Base-by-base conservation (phyloP, 495 filamentous ascomycete genomes). In the Glonium stellatum region DNA sequence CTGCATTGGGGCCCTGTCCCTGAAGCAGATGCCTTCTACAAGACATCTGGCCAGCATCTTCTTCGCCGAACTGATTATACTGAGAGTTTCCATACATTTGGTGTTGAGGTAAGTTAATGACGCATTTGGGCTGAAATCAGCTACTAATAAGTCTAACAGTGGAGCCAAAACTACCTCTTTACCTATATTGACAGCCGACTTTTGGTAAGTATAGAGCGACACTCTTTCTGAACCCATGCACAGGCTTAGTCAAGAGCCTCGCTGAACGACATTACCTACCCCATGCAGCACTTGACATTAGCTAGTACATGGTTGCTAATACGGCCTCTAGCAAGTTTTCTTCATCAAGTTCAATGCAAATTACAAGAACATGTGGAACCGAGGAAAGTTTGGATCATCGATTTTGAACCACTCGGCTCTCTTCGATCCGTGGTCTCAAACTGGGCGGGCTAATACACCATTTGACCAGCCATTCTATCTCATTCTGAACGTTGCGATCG, bases 81-180 rank as follows among this genome's bases (percentile, higher is more conserved):
- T 13, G 18, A 65, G 21, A 41, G 22, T 13, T 70, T 67, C 41
- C 68, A 70, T 35, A 65, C 66, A 3, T 70, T 63, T 36, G 68
- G 68, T 12, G 35, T 67, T 1, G 60, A 67, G 55, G 61, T 63
- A 55, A 21, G 4, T 1, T 19, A 31, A 19, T 31, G 18, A 50
- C 18, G 23, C 10, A 11, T 5, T 5, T n/a, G 25, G 44, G 18
- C 46, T 12, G 18, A 21, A 13, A 21, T 55, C 34, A 25, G 3
- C 5, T 5, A 22, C 54, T 62, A 34, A 62, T 54, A 31, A n/a
- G 12, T 18, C 6, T 58, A 10, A 10, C 41, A 59, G 60, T 70
- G 68, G 68, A 65, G 57, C 34, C 57, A 67, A 47, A 59, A 67
- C 34, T 70, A 70, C 41, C 55, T 70, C 9, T 70, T 67, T 59